Evolutionary conservation across 768 basidiomycete genomes (phyloP).

Genomic region (Suillus decipiens): DNA sequence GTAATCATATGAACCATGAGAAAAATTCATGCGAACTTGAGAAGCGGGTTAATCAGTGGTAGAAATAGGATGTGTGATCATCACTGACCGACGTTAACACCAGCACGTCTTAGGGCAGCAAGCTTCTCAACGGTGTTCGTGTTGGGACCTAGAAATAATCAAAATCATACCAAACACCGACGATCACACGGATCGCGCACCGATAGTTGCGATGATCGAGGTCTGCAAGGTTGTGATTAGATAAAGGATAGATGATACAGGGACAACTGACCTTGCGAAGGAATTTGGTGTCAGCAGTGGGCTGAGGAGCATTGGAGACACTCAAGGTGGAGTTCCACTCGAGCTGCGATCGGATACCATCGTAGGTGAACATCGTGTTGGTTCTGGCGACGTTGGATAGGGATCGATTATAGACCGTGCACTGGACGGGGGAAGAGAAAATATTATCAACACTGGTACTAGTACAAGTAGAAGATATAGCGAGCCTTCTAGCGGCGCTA

Average conservation of each 20-base stretch:
- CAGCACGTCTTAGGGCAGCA: slow-evolving; percentile 79
- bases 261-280: slow-evolving; percentile 76
- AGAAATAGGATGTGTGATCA: neutral
- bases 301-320: slow-evolving; percentile 67
- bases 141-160: slow-evolving; percentile 75
- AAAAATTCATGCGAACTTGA: slow-evolving; percentile 99
- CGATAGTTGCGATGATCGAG: slow-evolving; percentile 97
- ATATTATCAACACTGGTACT: slow-evolving; percentile 17
- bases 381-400: slow-evolving; percentile 13
- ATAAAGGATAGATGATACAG: neutral
- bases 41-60: neutral
- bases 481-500: slow-evolving; percentile 19
- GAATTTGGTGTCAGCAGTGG: slow-evolving; percentile 80
- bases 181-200: slow-evolving; percentile 42
- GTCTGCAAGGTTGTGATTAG: slow-evolving; percentile 57
- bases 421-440: slow-evolving; percentile 6
- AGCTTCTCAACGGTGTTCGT: slow-evolving; percentile 91
- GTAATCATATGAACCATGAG: slow-evolving; percentile 97
- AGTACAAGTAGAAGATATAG: slow-evolving; percentile 9
- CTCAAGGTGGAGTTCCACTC: slow-evolving; percentile 89
- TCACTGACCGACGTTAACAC: slow-evolving; percentile 93
- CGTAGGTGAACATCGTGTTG: slow-evolving; percentile 51
- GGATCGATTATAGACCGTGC: slow-evolving; percentile 17
- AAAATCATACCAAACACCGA: slow-evolving; percentile 1
- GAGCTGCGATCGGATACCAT: slow-evolving; percentile 77